A percentile compares a stretch with the other conserved stretches of the same genome.
Evolutionary conservation across 2,329 filamentous ascomycete species (phyloP).

Genomic region (Pyrenochaeta sp.): DNA sequence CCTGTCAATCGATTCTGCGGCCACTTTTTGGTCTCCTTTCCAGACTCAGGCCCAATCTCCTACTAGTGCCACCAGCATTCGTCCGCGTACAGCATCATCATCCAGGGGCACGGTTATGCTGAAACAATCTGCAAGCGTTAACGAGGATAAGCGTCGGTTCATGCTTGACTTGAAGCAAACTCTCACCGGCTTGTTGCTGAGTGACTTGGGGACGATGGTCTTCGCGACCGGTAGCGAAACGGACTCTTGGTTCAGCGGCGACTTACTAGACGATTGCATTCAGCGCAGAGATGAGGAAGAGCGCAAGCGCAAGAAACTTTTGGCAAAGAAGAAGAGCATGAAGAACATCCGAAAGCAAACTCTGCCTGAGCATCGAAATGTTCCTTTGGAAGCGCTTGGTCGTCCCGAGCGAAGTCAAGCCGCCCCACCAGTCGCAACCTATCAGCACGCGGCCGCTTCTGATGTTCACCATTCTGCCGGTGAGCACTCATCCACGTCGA

Average conservation of each 20-base stretch:
- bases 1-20: conserved; percentile 75
- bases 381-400: conserved; percentile 54
- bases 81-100: conserved; percentile 72
- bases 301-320: conserved; percentile 47
- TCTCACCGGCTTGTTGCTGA: conserved; percentile 83
- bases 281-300: conserved; percentile 53
- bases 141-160: conserved; percentile 80
- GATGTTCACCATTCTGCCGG: conserved; percentile 54
- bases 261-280: conserved; percentile 60
- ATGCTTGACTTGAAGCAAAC: conserved; percentile 79
- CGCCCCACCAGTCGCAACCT: conserved; percentile 53
- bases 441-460: conserved; percentile 52
- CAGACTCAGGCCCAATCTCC: conserved; percentile 72
- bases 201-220: conserved; percentile 86
- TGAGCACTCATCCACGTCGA: conserved; percentile 56
- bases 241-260: conserved; percentile 80
- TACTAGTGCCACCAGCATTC: conserved; percentile 67
- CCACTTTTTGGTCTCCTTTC: conserved; percentile 91
- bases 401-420: conserved; percentile 52
- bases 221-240: conserved; percentile 93
- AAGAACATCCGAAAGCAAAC: conserved; percentile 62
- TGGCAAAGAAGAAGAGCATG: conserved; percentile 62
- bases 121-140: conserved; percentile 62
- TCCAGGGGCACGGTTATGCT: conserved; percentile 73
- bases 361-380: conserved; percentile 46